These are phyloP conservation scores for Hygrophorus pudorinus DNA, from an alignment of 768 basidiomycete genomes.

Conservation along the genomic window DNA sequence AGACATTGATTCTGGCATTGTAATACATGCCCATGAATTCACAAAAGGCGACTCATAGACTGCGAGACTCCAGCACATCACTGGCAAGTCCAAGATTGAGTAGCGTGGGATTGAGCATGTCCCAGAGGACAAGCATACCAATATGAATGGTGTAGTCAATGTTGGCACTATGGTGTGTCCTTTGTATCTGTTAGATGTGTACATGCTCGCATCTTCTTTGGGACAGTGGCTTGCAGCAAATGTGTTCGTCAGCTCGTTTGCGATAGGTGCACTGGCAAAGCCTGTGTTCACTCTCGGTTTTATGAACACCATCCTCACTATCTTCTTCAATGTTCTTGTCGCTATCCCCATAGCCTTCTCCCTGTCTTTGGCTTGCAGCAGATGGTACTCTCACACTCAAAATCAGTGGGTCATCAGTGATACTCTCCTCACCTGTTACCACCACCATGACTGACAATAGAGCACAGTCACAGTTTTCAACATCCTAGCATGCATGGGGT, in stretches of 20 bases:
- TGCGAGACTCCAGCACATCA: neutral
- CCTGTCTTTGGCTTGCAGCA: constrained; percentile 1
- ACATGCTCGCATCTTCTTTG: neutral
- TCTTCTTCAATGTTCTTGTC: neutral
- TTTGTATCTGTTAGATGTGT: neutral
- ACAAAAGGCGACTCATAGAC: neutral
- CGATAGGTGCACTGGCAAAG: no score
- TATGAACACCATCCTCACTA: neutral
- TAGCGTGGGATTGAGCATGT: constrained; percentile 1
- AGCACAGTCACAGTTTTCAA: neutral
- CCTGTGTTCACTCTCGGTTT: no score
- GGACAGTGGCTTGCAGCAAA: constrained; percentile 2
- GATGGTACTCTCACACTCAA: neutral
- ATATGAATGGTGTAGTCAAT: neutral
- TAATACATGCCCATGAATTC: neutral
- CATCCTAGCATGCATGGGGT: neutral
- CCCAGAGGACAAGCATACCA: neutral
- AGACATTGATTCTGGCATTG: no score
- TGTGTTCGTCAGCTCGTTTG: neutral
- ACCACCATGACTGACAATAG: neutral
- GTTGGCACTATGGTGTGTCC: neutral
- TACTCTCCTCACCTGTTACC: neutral
- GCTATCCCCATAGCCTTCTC: neutral
- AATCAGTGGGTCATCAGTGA: no score
- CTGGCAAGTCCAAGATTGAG: neutral